Conservation (phyloP, 2,329 filamentous ascomycete genomes). For the Cryphonectria carpinicola region DNA sequence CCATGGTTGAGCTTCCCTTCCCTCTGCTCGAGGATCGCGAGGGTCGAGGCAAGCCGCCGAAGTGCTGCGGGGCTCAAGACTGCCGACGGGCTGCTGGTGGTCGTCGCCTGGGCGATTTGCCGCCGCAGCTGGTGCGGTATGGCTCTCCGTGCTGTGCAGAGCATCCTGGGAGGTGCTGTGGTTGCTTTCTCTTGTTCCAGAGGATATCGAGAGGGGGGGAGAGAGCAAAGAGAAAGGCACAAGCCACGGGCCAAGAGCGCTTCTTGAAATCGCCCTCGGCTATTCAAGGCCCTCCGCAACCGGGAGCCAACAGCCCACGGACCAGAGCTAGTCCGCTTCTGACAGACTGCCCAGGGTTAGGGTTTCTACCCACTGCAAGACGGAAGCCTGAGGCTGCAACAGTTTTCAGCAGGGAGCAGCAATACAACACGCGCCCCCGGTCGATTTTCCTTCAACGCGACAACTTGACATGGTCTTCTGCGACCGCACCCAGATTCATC, state of each 20-base stretch:
- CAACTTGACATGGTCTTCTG: slow-evolving; percentile 28
- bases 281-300: slow-evolving; percentile 23
- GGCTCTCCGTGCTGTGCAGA: slow-evolving; percentile 27
- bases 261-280: slow-evolving; percentile 22
- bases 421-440: slow-evolving; percentile 14
- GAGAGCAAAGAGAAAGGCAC: slow-evolving; percentile 3
- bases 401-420: slow-evolving; percentile 19
- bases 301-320: neutral
- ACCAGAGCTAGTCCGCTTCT: neutral
- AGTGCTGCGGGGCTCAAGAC: slow-evolving; percentile 56
- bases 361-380: neutral
- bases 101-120: slow-evolving; percentile 24
- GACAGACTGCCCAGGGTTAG: neutral
- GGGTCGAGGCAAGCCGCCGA: slow-evolving; percentile 77
- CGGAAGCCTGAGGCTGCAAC: slow-evolving; percentile 23
- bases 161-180: slow-evolving; percentile 17
- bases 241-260: neutral
- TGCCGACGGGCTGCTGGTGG: slow-evolving; percentile 36
- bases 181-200: slow-evolving; percentile 12
- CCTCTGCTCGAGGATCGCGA: slow-evolving; percentile 90
- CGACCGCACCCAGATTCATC: slow-evolving; percentile 20
- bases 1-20: slow-evolving; percentile 84
- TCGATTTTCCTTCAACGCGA: slow-evolving; percentile 29
- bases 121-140: slow-evolving; percentile 27
- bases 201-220: neutral